Percentiles rank a stretch among this genome's conserved stretches.
phyloP scores from a whole-genome alignment of 2,329 filamentous ascomycete genomes.

The Apiospora aurea region DNA sequence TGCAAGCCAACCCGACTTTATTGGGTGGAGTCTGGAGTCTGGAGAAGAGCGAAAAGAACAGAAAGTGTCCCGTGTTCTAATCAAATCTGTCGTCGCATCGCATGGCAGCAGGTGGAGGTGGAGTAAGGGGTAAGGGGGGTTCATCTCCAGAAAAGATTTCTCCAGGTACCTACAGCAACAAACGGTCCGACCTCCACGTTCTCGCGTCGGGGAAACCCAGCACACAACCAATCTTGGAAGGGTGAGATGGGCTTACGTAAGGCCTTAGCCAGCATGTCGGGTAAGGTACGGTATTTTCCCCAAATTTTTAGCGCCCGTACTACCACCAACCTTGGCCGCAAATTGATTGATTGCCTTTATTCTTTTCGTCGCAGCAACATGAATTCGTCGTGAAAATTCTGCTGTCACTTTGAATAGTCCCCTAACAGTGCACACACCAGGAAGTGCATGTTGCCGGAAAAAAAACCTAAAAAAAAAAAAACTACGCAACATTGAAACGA shows the following conservation, averaged over 20 bases:
- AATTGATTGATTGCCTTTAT: not conserved
- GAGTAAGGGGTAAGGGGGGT: not conserved
- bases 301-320: not conserved
- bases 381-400: not conserved
- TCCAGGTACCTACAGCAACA: not conserved
- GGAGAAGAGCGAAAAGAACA: constrained; percentile 14
- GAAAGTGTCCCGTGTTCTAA: not conserved
- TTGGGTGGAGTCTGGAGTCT: constrained; percentile 1
- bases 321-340: not conserved
- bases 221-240: not conserved
- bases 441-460: constrained; percentile 2
- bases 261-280: not conserved
- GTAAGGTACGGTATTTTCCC: not conserved
- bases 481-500: not conserved
- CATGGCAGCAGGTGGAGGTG: constrained; percentile 12
- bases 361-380: not conserved
- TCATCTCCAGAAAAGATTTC: constrained; percentile 9
- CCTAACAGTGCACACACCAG: not conserved
- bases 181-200: constrained; percentile 21
- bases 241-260: constrained; percentile 14
- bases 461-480: too few species aligned
- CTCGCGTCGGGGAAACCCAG: constrained; percentile 14
- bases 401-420: not conserved
- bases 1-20: not conserved
- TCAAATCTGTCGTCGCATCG: not conserved